Conservation (phyloP, 257 asterid species). For the Voacanga thouarsii region DNA sequence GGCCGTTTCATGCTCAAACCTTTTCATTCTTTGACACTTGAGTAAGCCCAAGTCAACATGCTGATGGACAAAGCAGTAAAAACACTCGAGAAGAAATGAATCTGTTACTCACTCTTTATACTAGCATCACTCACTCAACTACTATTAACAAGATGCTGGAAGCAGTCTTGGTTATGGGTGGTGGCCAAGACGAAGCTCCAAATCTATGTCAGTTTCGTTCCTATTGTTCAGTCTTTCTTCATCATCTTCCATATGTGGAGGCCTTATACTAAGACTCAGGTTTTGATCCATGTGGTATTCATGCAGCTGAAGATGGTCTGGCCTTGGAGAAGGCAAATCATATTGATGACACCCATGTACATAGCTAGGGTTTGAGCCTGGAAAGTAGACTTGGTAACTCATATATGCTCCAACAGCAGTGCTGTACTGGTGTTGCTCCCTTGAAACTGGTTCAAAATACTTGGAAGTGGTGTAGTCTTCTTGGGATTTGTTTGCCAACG, state of each 20-base stretch:
- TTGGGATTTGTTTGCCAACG: constrained; percentile 20
- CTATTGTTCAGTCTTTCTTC: constrained; percentile 15
- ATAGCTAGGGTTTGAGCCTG: constrained; percentile 50
- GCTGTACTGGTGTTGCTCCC: constrained; percentile 16
- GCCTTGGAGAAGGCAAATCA: constrained; percentile 14
- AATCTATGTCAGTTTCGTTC: constrained; percentile 56
- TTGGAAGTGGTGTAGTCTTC: constrained; percentile 18
- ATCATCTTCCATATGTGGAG: constrained; percentile 22
- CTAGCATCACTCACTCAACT: not conserved
- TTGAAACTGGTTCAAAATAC: constrained; percentile 22
- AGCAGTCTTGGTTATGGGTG: constrained; percentile 14
- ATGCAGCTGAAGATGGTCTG: constrained; percentile 1
- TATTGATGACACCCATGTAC: constrained; percentile 20
- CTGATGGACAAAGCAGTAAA: not conserved
- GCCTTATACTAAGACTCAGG: constrained; percentile 42
- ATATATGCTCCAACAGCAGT: constrained; percentile 27
- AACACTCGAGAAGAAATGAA: constrained; percentile 9
- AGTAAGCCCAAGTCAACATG: constrained; percentile 2
- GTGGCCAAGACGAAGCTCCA: constrained; percentile 91
- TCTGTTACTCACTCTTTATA: constrained; percentile 15
- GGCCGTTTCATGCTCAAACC: not conserved
- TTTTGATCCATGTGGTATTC: constrained; percentile 23
- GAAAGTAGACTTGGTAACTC: constrained; percentile 46
- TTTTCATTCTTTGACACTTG: not conserved
- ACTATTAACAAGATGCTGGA: not conserved